Base-by-base conservation (phyloP, 1,284 basidiomycete species). In the Cerioporus squamosus region DNA sequence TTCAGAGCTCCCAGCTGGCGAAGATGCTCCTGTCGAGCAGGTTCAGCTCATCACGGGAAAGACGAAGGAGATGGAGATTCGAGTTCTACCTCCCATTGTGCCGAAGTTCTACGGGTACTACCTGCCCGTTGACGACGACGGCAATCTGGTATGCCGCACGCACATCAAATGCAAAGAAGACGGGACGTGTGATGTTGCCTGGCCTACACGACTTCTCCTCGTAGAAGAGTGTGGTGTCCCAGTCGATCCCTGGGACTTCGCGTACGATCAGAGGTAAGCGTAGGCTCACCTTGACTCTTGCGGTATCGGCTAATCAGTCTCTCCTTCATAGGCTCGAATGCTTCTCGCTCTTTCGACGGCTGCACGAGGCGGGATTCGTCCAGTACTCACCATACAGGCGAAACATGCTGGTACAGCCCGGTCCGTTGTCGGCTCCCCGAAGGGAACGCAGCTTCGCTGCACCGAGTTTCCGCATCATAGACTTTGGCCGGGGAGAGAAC, bases 21-120 rank as follows among this genome's bases (percentile, higher is more conserved):
- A 45, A 7, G 44, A 17, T 17, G 22, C 20, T 23, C 20, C 23
- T 15, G 44, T 26, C 6, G 9, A 45, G 24, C 22, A 9, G 2
- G 23, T 26, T 12, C 44, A 45, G 23, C 17, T 14, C 23, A 14
- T 12, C 22, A 1, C 23, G 4, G 59, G 78, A 5, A 59, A 64
- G 6, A 22, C 23, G 22, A 4, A 45, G 44, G 44, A 45, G 6
- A 26, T n/a, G n/a, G n/a, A n/a, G n/a, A n/a, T n/a, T n/a, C n/a
- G 12, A 15, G 7, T 3, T 26, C 22, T 15, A 26, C 44, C 24
- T 17, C 20, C 82, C 1, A 61, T 83, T 31, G 78, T 82, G 5
- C 82, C 82, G 4, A 81, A 81, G 64, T 84, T 79, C 65, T 84
- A 77, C 63, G 82, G 82, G 1, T 81, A 79, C 65, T 84, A 84